Evolutionary conservation across 2,329 filamentous ascomycete genomes (phyloP).

Genomic region (Penicillium verrucosum): DNA sequence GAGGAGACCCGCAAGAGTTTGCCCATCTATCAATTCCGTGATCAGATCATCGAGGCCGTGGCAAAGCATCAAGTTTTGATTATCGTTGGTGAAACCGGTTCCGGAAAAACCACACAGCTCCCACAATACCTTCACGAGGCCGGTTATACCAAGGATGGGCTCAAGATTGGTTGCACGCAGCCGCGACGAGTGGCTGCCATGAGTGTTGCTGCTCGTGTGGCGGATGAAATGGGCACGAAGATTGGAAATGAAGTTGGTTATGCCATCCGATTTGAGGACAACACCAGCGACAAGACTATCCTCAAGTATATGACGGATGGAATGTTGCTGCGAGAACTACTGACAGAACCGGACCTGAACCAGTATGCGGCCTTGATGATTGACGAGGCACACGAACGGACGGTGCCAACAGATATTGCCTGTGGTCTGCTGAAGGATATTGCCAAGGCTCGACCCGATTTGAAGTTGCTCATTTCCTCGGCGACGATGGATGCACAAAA

Average conservation of each 20-base stretch:
- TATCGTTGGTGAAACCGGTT: constrained; percentile 91
- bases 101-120: constrained; percentile 92
- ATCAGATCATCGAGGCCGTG: constrained; percentile 83
- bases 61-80: constrained; percentile 82
- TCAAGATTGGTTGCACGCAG: constrained; percentile 90
- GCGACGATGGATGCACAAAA: constrained; percentile 93
- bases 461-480: constrained; percentile 88
- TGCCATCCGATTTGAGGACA: constrained; percentile 90
- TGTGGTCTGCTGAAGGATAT: constrained; percentile 87
- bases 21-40: constrained; percentile 83
- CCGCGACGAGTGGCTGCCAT: constrained; percentile 94
- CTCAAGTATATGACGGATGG: constrained; percentile 98
- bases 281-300: constrained; percentile 83
- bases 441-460: constrained; percentile 72
- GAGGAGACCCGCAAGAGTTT: constrained; percentile 87
- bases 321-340: constrained; percentile 84
- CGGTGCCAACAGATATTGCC: constrained; percentile 84
- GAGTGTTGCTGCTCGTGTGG: constrained; percentile 94
- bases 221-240: constrained; percentile 87
- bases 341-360: constrained; percentile 80
- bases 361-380: constrained; percentile 90
- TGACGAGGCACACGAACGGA: constrained; percentile 95
- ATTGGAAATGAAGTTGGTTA: constrained; percentile 92
- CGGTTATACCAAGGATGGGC: constrained; percentile 77
- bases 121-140: constrained; percentile 92